Evolutionary conservation across 176 grass and related monocot species (phyloP).

Genomic region (Rhynchospora pubera): DNA sequence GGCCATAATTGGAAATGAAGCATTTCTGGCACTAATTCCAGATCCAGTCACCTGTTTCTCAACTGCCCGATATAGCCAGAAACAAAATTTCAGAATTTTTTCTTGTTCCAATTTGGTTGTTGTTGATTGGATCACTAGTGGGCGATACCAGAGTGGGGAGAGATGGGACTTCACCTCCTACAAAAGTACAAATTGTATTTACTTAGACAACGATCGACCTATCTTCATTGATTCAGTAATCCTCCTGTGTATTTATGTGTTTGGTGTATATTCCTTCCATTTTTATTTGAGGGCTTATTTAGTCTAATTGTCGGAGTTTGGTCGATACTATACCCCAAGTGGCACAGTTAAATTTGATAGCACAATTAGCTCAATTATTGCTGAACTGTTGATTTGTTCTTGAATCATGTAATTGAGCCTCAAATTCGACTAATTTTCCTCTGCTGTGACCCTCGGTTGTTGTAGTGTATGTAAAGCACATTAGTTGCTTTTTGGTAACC

Average conservation of each 20-base stretch:
- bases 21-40: conserved; percentile 66
- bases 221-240: conserved; percentile 77
- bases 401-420: not conserved
- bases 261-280: not conserved
- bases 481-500: not conserved
- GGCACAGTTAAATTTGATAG: not conserved
- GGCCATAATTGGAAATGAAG: conserved; percentile 61
- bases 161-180: conserved; percentile 65
- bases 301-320: too few relatives aligned
- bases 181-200: conserved; percentile 59
- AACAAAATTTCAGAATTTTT: conserved; percentile 63
- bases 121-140: conserved; percentile 94
- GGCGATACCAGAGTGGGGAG: conserved; percentile 74
- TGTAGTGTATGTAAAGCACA: not conserved
- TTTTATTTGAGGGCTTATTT: not conserved
- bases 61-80: conserved; percentile 55
- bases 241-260: conserved; percentile 15
- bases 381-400: not conserved
- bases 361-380: too few relatives aligned
- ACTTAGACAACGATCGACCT: conserved; percentile 50
- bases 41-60: conserved; percentile 90
- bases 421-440: not conserved
- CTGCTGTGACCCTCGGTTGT: not conserved
- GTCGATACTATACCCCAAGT: too few relatives aligned
- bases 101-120: conserved; percentile 61